Evolutionary conservation across 129 eudicot species (phyloP).

Genomic region (Arctium minus): DNA sequence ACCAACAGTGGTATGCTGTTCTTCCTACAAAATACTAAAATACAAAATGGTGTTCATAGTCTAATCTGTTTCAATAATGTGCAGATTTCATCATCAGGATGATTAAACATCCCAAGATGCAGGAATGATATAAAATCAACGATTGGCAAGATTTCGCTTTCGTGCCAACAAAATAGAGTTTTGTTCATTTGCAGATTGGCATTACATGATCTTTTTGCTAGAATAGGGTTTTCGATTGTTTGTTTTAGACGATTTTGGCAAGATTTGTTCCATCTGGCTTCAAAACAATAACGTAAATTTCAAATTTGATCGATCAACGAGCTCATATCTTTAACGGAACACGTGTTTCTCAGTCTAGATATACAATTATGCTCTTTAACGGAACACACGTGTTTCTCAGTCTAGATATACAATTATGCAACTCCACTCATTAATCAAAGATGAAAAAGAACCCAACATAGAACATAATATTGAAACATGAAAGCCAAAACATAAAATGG

Average conservation of each 20-base stretch:
- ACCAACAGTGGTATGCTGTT: neutral
- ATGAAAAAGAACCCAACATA: neutral
- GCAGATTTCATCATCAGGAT: neutral
- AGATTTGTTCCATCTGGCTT: neutral
- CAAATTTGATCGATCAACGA: neutral
- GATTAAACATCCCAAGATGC: too few relatives aligned
- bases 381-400: too few relatives aligned
- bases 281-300: neutral
- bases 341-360: too few relatives aligned
- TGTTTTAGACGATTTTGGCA: neutral
- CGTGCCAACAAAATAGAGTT: neutral
- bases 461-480: neutral
- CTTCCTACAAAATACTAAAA: neutral
- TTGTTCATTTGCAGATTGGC: too few relatives aligned
- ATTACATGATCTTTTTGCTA: neutral
- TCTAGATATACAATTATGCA: neutral
- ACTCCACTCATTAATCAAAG: neutral
- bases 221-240: neutral
- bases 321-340: neutral
- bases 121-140: too few relatives aligned
- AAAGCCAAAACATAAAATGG: constrained; percentile 7
- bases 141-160: too few relatives aligned
- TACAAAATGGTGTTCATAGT: neutral
- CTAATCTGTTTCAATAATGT: neutral
- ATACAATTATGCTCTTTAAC: neutral